Conservation (phyloP, 371 early-diverging fungal genomes). For the Apophysomyces trapeziformis region DNA sequence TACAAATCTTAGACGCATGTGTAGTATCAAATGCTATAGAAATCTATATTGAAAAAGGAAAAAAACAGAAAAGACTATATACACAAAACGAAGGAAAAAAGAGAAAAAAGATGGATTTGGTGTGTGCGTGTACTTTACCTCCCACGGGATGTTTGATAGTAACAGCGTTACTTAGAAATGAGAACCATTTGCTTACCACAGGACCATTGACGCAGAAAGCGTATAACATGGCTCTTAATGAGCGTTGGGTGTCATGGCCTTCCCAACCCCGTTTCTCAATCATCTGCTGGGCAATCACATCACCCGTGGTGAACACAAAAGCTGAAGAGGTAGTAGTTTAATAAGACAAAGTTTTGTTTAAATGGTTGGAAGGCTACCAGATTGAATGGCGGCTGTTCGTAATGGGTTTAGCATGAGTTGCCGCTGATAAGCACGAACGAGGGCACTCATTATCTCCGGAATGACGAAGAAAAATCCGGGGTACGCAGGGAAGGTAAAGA, state of each 20-base stretch:
- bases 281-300: conserved; percentile 32
- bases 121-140: conserved; percentile 12
- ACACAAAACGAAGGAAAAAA: too few species aligned
- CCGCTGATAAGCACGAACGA: not conserved
- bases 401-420: not conserved
- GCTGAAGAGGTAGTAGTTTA: not conserved
- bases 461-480: not conserved
- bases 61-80: not conserved
- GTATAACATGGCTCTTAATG: conserved; percentile 31
- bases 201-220: conserved; percentile 34
- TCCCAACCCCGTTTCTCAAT: conserved; percentile 31
- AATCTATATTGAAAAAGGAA: too few species aligned
- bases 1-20: not conserved
- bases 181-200: conserved; percentile 35
- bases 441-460: not conserved
- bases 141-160: conserved; percentile 27
- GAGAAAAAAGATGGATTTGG: not conserved
- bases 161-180: conserved; percentile 26
- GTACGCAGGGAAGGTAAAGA: not conserved
- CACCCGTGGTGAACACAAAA: conserved; percentile 32
- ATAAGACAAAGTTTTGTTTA: not conserved
- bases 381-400: conserved; percentile 18
- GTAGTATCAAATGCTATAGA: not conserved
- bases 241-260: conserved; percentile 28
- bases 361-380: conserved; percentile 13